A percentile compares a stretch with the other conserved stretches of the same genome.
phyloP scores from a whole-genome alignment of 2,329 filamentous ascomycete species.

The Coniosporium tulheliwenetii region DNA sequence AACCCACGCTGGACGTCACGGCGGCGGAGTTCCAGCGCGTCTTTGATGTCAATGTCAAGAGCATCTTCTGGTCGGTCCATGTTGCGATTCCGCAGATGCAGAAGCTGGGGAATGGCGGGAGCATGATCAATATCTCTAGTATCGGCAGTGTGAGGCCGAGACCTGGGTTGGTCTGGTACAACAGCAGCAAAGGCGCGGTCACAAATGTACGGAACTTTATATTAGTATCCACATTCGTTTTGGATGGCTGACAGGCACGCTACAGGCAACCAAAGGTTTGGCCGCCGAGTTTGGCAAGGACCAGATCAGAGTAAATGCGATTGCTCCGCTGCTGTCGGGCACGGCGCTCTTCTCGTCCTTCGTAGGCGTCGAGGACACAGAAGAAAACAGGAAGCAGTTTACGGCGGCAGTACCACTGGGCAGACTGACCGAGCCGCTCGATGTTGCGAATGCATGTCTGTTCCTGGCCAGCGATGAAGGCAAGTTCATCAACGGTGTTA shows the following conservation, averaged over 20 bases:
- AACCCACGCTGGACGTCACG: slow-evolving; percentile 47
- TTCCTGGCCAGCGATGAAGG: slow-evolving; percentile 60
- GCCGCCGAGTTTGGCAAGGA: slow-evolving; percentile 59
- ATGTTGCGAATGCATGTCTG: slow-evolving; percentile 55
- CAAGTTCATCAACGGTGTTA: slow-evolving; percentile 56
- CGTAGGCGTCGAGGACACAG: slow-evolving; percentile 45
- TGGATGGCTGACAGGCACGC: slow-evolving; percentile 13
- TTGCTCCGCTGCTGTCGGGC: slow-evolving; percentile 52
- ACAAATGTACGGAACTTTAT: slow-evolving; percentile 30
- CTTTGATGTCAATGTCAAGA: slow-evolving; percentile 55
- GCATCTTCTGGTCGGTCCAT: slow-evolving; percentile 44
- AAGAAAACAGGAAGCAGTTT: slow-evolving; percentile 42
- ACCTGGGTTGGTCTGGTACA: slow-evolving; percentile 53
- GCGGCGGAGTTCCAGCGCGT: slow-evolving; percentile 51
- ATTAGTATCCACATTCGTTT: slow-evolving; percentile 4
- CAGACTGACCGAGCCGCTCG: slow-evolving; percentile 39
- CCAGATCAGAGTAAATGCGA: slow-evolving; percentile 57
- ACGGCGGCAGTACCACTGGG: slow-evolving; percentile 40
- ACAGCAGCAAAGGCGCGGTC: slow-evolving; percentile 51
- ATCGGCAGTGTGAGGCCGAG: slow-evolving; percentile 47
- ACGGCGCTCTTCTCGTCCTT: slow-evolving; percentile 48
- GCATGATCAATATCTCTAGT: slow-evolving; percentile 50
- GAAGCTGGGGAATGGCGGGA: slow-evolving; percentile 38
- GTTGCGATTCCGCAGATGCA: slow-evolving; percentile 47
- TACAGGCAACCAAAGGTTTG: slow-evolving; percentile 45